Evolutionary conservation across 495 filamentous ascomycete genomes (phyloP).

Genomic region (Bryoglossum gracile): DNA sequence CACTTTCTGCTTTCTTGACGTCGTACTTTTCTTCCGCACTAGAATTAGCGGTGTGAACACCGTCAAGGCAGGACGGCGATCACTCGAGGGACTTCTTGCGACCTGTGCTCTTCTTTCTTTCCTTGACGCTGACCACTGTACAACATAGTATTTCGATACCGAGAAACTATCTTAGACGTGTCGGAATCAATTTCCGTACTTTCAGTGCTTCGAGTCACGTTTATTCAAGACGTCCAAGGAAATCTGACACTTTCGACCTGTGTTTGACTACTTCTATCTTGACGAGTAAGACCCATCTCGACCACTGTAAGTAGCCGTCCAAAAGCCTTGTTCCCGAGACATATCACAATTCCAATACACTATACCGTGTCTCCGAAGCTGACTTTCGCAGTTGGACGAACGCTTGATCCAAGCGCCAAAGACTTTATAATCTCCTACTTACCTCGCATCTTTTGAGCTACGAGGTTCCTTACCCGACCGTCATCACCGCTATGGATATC

Average conservation of each 20-base stretch:
- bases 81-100: background rate
- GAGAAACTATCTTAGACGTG: background rate
- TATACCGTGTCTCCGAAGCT: constrained; percentile 13
- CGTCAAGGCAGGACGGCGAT: background rate
- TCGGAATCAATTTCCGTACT: background rate
- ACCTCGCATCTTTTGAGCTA: background rate
- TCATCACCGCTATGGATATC: constrained; percentile 54
- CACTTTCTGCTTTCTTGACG: constrained; percentile 1
- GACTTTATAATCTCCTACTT: constrained; percentile 17
- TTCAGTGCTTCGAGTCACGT: too few species aligned
- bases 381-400: constrained; percentile 19
- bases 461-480: too few species aligned
- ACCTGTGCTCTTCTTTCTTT: background rate
- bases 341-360: constrained; percentile 16
- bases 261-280: constrained; percentile 12
- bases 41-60: constrained; percentile 24
- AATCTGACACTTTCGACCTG: background rate
- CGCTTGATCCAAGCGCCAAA: constrained; percentile 24
- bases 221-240: background rate
- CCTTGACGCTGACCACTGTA: background rate
- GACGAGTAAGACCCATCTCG: constrained; percentile 6
- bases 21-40: background rate
- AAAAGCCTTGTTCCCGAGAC: constrained; percentile 20
- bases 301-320: constrained; percentile 15
- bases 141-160: background rate